Base-by-base conservation (phyloP, 2,329 filamentous ascomycete species). In the Curvularia sp. region DNA sequence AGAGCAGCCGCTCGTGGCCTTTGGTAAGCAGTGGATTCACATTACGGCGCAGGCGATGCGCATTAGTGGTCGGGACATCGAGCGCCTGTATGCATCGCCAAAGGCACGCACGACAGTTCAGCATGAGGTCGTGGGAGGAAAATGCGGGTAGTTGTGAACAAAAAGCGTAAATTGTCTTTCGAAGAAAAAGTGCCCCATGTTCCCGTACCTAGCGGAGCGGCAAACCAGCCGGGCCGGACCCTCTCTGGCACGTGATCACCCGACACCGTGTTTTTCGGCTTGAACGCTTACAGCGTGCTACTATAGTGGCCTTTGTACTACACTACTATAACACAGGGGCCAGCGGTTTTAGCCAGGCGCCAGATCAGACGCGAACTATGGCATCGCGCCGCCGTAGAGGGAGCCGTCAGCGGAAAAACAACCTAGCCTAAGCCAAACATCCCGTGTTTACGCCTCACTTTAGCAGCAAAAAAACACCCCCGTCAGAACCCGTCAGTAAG, bases 101-200 rank as follows among this genome's bases (percentile, higher is more conserved):
- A 49, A 79, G 72, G 69, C 79, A 81, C 62, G 77, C 74, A 60
- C 75, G 77, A 63, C 80, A 82, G 50, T 77, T 78, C 58, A 81
- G 74, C 81, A 82, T 82, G 52, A 65, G 59, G 46, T 51, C 47
- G 56, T 58, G 60, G 10, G 55, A 58, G 59, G 13, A n/a, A 50
- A 13, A 20, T 20, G 62, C 52, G 57, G 44, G 44, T 56, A 18
- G 62, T 58, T 53, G 44, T 61, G 50, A 61, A 51, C 50, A 55
- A 47, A 49, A 39, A 41, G 43, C 41, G 47, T 57, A 56, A 48
- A 53, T 52, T 43, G 38, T 53, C 55, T 55, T 47, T 39, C 49
- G 28, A 55, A 57, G 60, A 68, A 68, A 67, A 69, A 63, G 57
- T 62, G 60, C 18, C 58, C 53, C 57, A 46, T 31, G 51, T 49